Percentiles rank a stretch among this genome's conserved stretches.
phyloP scores from a whole-genome alignment of 192 early-diverging fungal species.

The Mortierella hygrophila region DNA sequence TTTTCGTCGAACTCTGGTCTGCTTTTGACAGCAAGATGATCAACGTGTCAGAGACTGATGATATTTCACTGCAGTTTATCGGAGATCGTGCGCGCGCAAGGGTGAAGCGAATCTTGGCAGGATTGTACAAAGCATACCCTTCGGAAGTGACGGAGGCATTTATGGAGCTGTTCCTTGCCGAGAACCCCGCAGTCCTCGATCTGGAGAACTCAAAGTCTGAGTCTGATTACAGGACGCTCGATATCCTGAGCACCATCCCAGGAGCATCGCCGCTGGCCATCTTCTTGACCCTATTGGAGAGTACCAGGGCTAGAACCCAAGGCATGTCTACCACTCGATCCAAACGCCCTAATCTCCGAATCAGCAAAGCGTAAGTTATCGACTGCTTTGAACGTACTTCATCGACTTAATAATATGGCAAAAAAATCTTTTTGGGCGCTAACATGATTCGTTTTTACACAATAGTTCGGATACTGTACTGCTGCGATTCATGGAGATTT shows the following conservation, averaged over 20 bases:
- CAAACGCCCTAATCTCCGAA: slow-evolving; percentile 56
- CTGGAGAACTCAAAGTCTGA: slow-evolving; percentile 52
- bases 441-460: neutral
- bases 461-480: slow-evolving; percentile 75
- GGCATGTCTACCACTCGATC: slow-evolving; percentile 46
- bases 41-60: slow-evolving; percentile 19
- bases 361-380: slow-evolving; percentile 68
- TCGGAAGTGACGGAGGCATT: slow-evolving; percentile 72
- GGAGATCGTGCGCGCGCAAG: slow-evolving; percentile 58
- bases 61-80: slow-evolving; percentile 58
- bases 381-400: neutral
- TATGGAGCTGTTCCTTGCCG: slow-evolving; percentile 76
- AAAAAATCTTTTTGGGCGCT: neutral
- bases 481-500: slow-evolving; percentile 75
- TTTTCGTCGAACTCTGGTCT: slow-evolving; percentile 65
- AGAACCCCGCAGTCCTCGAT: slow-evolving; percentile 64
- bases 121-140: slow-evolving; percentile 64
- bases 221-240: slow-evolving; percentile 40
- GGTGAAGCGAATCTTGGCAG: slow-evolving; percentile 66
- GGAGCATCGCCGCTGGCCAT: slow-evolving; percentile 37
- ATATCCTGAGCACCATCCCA: slow-evolving; percentile 35
- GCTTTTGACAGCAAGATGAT: slow-evolving; percentile 54
- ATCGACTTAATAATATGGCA: neutral
- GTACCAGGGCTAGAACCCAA: slow-evolving; percentile 60
- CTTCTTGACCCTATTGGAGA: slow-evolving; percentile 62